A percentile compares a stretch with the other conserved stretches of the same genome.
Conservation (phyloP, 306 rosid genomes). For the Cyclanthera cordifolia region DNA sequence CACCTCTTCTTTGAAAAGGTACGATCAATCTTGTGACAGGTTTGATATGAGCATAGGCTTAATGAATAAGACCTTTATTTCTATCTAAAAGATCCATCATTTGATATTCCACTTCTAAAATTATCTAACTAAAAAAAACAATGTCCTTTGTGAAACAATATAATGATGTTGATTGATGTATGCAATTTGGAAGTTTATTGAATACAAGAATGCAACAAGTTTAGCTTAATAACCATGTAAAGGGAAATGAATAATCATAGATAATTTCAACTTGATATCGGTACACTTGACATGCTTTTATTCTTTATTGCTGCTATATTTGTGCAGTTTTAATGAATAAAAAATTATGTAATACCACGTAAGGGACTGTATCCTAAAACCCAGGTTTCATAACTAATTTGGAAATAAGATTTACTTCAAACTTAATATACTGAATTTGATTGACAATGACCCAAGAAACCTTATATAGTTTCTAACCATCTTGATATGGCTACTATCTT, state of each 20-base stretch:
- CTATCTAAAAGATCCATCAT: neutral
- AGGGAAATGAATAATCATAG: neutral
- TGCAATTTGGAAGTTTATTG: neutral
- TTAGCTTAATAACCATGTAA: neutral
- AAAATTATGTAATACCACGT: too few species aligned
- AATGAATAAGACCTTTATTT: neutral
- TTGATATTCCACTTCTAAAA: too few species aligned
- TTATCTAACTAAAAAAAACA: too few species aligned
- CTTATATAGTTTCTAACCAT: too few species aligned
- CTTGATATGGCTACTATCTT: too few species aligned
- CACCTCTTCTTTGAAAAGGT: too few species aligned
- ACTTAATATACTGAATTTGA: too few species aligned
- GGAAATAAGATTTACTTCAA: neutral
- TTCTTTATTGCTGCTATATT: neutral
- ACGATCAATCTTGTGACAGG: neutral
- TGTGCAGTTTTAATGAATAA: too few species aligned
- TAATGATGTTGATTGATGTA: neutral
- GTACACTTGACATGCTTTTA: neutral
- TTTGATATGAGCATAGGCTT: neutral
- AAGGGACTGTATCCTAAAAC: neutral
- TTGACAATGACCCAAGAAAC: too few species aligned
- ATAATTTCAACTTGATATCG: neutral
- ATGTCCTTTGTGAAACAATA: neutral
- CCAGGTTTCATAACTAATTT: too few species aligned
- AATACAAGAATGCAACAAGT: neutral